Percentiles rank a stretch among this genome's conserved stretches.
Evolutionary conservation across 2,329 filamentous ascomycete genomes (phyloP).

Genomic region (Ilyonectria robusta): DNA sequence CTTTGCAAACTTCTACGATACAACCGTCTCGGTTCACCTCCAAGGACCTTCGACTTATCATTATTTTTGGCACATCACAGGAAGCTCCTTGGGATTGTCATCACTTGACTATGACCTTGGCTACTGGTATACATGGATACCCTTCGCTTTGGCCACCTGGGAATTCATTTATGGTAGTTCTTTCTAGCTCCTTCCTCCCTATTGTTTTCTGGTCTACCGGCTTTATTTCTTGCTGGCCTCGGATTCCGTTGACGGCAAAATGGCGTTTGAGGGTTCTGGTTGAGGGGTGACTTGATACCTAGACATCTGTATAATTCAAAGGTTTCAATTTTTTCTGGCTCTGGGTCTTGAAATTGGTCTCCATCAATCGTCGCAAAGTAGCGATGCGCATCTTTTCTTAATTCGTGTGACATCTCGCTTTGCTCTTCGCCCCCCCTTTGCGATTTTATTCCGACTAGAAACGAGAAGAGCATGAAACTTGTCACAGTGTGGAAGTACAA

Average conservation of each 20-base stretch:
- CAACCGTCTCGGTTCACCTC: not conserved
- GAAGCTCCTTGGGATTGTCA: not conserved
- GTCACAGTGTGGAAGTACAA: not conserved
- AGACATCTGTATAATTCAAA: constrained; percentile 32
- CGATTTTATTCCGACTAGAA: not conserved
- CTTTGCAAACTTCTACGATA: not conserved
- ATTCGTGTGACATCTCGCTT: not conserved
- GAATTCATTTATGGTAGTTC: too few species aligned
- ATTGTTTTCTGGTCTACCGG: not conserved
- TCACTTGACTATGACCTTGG: not conserved
- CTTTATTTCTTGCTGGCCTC: not conserved
- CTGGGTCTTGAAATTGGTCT: not conserved
- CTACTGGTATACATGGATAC: not conserved
- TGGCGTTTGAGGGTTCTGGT: constrained; percentile 35
- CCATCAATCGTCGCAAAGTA: not conserved
- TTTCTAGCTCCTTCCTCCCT: not conserved
- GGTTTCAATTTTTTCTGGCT: constrained; percentile 21
- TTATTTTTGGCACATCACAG: not conserved
- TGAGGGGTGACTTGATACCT: constrained; percentile 31
- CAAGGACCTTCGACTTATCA: not conserved
- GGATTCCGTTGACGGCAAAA: not conserved
- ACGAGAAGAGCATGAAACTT: not conserved
- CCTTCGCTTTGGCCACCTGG: not conserved
- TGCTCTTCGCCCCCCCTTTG: not conserved
- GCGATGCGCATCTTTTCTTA: not conserved